These are phyloP conservation scores for Pleoardoris graminearum DNA, from an alignment of 2,329 filamentous ascomycete species.

Conservation along the genomic window DNA sequence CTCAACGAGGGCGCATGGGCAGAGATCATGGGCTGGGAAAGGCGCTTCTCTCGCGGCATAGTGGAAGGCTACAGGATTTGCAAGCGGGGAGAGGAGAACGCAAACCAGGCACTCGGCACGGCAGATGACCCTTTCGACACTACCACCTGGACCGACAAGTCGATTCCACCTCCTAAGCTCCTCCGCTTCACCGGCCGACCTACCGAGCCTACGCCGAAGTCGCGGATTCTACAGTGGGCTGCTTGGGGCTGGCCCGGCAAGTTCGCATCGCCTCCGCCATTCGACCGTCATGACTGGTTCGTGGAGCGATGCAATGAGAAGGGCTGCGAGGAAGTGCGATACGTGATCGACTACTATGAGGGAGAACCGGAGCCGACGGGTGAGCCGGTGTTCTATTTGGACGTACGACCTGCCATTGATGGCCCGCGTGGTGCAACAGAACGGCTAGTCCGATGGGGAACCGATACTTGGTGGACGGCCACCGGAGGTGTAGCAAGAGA, in stretches of 20 bases:
- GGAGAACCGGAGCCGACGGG: constrained; percentile 79
- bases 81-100: constrained; percentile 71
- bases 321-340: constrained; percentile 75
- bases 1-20: constrained; percentile 96
- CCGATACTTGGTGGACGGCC: constrained; percentile 91
- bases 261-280: constrained; percentile 81
- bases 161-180: constrained; percentile 66
- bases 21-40: constrained; percentile 94
- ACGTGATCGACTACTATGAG: constrained; percentile 96
- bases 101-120: constrained; percentile 55
- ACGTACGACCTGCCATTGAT: constrained; percentile 86
- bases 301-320: constrained; percentile 74
- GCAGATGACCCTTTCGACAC: constrained; percentile 39
- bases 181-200: constrained; percentile 88
- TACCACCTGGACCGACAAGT: constrained; percentile 39
- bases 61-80: constrained; percentile 73
- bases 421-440: constrained; percentile 80
- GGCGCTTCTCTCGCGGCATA: constrained; percentile 76
- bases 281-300: constrained; percentile 97
- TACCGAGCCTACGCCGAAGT: constrained; percentile 88
- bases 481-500: constrained; percentile 70
- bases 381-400: constrained; percentile 93
- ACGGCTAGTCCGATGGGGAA: constrained; percentile 83
- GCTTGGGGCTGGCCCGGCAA: constrained; percentile 77
- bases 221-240: constrained; percentile 78